These are phyloP conservation scores for Dioszegia crocea DNA, from an alignment of 768 basidiomycete species.

Conservation along the genomic window DNA sequence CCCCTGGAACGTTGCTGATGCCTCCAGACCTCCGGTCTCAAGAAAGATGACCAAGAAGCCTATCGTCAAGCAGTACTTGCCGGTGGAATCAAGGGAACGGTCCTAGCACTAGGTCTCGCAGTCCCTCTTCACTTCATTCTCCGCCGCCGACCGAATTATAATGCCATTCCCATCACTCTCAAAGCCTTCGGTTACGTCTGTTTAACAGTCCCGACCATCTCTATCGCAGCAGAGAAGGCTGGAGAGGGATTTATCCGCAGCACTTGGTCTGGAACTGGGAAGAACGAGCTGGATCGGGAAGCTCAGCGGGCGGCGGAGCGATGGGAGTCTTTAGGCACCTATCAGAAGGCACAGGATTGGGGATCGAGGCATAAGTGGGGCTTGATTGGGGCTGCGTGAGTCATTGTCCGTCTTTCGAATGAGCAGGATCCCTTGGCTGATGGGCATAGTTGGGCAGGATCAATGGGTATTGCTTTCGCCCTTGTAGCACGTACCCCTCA, in stretches of 20 bases:
- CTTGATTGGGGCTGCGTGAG: slow-evolving; percentile 44
- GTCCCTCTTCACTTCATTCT: slow-evolving; percentile 31
- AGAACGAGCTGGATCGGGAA: slow-evolving; percentile 31
- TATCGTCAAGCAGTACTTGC: slow-evolving; percentile 31
- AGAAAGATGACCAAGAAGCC: slow-evolving; percentile 22
- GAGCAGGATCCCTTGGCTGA: background rate
- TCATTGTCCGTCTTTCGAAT: background rate
- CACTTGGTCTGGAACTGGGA: slow-evolving; percentile 41
- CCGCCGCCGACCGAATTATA: slow-evolving; percentile 22
- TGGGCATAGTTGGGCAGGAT: slow-evolving; percentile 38
- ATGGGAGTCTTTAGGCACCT: slow-evolving; percentile 32
- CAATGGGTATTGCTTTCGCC: slow-evolving; percentile 38
- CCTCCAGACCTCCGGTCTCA: slow-evolving; percentile 8
- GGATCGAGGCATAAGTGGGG: slow-evolving; percentile 40
- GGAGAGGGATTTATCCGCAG: slow-evolving; percentile 42
- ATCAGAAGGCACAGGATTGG: slow-evolving; percentile 41
- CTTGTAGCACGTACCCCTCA: slow-evolving; percentile 38
- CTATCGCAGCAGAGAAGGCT: slow-evolving; percentile 41
- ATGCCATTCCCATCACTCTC: slow-evolving; percentile 35
- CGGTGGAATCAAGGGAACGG: slow-evolving; percentile 38
- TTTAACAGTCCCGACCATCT: slow-evolving; percentile 36
- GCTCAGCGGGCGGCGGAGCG: slow-evolving; percentile 21
- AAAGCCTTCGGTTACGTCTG: slow-evolving; percentile 42
- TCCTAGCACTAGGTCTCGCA: slow-evolving; percentile 27
- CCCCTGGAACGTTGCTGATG: background rate